phyloP scores from a whole-genome alignment of 371 early-diverging fungal genomes.

The Apophysomyces variabilis region DNA sequence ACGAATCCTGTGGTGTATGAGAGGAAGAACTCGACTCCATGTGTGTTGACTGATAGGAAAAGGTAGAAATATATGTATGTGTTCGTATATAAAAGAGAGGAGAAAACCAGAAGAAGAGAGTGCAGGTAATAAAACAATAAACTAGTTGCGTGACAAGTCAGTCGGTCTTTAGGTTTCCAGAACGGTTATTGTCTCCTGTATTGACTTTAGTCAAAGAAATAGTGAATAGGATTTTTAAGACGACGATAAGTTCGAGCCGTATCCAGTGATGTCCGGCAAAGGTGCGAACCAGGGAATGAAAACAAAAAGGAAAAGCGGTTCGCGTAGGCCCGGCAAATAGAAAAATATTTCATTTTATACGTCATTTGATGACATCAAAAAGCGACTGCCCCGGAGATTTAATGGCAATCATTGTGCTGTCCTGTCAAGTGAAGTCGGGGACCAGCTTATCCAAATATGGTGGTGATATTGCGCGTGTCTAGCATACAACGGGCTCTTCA shows the following conservation, averaged over 20 bases:
- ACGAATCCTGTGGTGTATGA: slow-evolving; percentile 16
- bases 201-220: slow-evolving; percentile 1
- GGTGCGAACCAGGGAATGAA: slow-evolving; percentile 16
- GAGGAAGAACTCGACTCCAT: slow-evolving; percentile 20
- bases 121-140: slow-evolving; percentile 2
- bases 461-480: too few species aligned
- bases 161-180: slow-evolving; percentile 11
- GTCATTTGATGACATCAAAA: slow-evolving; percentile 9
- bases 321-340: slow-evolving; percentile 12
- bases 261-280: slow-evolving; percentile 20
- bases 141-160: slow-evolving; percentile 10
- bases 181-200: slow-evolving; percentile 8
- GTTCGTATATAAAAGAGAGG: background rate
- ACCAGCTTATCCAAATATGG: too few species aligned
- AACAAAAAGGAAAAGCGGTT: slow-evolving; percentile 14
- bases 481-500: too few species aligned
- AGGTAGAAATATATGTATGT: background rate
- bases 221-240: slow-evolving; percentile 11
- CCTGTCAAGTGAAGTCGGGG: background rate
- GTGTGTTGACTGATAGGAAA: background rate
- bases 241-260: slow-evolving; percentile 25
- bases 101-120: slow-evolving; percentile 1
- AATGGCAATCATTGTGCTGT: background rate
- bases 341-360: slow-evolving; percentile 8
- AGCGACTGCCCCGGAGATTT: too few species aligned